These are phyloP conservation scores for Pluteus cervinus DNA, from an alignment of 768 basidiomycete genomes.

Conservation along the genomic window DNA sequence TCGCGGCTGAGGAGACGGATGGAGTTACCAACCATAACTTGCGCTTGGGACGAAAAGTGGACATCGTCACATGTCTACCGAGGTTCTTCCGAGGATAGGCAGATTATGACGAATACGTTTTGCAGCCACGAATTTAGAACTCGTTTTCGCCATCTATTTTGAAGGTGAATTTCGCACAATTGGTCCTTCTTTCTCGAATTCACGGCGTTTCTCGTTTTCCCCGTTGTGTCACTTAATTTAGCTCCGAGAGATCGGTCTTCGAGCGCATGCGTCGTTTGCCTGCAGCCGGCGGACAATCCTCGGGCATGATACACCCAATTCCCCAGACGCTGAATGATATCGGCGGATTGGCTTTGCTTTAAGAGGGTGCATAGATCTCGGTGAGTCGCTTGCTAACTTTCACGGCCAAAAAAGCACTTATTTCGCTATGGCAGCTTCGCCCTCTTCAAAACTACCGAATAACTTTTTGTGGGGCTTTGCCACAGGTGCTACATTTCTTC, in stretches of 20 bases:
- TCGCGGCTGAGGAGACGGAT: neutral
- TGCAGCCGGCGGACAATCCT: conserved; percentile 39
- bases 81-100: neutral
- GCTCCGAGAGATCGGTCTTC: conserved; percentile 16
- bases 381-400: conserved; percentile 22
- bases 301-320: conserved; percentile 31
- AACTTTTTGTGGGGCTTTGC: conserved; percentile 71
- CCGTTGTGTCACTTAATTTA: no score
- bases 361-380: conserved; percentile 24
- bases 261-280: conserved; percentile 14
- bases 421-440: conserved; percentile 24
- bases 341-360: conserved; percentile 35
- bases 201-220: conserved; percentile 15
- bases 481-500: conserved; percentile 40
- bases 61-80: neutral
- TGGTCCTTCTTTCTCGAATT: no score
- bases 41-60: neutral
- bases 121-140: no score
- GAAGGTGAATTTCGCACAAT: no score
- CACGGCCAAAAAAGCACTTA: conserved; percentile 14
- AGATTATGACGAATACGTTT: neutral
- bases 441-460: conserved; percentile 38
- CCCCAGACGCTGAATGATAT: conserved; percentile 36
- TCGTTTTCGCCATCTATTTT: no score
- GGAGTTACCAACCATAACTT: no score